A percentile compares a stretch with the other conserved stretches of the same genome.
Evolutionary conservation across 2,329 filamentous ascomycete species (phyloP).

Genomic region (Endothia cerciana): DNA sequence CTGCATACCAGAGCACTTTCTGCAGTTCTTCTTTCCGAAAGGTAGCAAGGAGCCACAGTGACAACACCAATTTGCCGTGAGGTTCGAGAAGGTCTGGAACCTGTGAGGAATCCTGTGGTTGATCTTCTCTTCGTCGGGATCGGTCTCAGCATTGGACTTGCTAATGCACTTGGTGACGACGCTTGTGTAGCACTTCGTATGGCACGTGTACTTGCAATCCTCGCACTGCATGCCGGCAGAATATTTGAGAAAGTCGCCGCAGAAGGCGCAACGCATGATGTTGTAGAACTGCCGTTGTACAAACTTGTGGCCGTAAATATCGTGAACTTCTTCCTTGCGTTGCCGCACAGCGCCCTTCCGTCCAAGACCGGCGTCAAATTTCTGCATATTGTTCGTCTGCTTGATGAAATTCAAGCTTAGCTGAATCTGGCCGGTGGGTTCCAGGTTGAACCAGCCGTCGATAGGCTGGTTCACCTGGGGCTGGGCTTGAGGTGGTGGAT

Average conservation of each 20-base stretch:
- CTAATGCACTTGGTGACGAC: conserved; percentile 99
- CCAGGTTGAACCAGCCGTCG: conserved; percentile 95
- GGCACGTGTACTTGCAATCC: conserved; percentile 99
- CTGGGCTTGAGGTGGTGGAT: conserved; percentile 43
- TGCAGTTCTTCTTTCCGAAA: conserved; percentile 91
- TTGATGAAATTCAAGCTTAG: conserved; percentile 91
- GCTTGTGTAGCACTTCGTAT: conserved; percentile 94
- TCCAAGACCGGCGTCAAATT: conserved; percentile 86
- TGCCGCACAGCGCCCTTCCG: conserved; percentile 96
- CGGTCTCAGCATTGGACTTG: conserved; percentile 97
- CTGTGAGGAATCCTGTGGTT: conserved; percentile 98
- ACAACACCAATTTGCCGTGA: conserved; percentile 99
- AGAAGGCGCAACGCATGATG: conserved; percentile 98
- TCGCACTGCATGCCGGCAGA: conserved; percentile 99
- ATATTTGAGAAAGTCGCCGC: conserved; percentile 98
- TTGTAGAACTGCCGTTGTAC: conserved; percentile 99
- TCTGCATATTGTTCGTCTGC: conserved; percentile 79
- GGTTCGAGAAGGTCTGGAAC: conserved; percentile 94
- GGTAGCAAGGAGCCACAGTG: conserved; percentile 97
- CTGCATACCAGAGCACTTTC: conserved; percentile 80
- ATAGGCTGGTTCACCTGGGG: conserved; percentile 67
- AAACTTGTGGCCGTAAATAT: conserved; percentile 99
- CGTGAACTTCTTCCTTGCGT: conserved; percentile 96
- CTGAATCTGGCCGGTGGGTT: conserved; percentile 91
- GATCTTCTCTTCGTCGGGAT: conserved; percentile 99